Base-by-base conservation (phyloP, 1,139 yeast species). In the Scheffersomyces titani region DNA sequence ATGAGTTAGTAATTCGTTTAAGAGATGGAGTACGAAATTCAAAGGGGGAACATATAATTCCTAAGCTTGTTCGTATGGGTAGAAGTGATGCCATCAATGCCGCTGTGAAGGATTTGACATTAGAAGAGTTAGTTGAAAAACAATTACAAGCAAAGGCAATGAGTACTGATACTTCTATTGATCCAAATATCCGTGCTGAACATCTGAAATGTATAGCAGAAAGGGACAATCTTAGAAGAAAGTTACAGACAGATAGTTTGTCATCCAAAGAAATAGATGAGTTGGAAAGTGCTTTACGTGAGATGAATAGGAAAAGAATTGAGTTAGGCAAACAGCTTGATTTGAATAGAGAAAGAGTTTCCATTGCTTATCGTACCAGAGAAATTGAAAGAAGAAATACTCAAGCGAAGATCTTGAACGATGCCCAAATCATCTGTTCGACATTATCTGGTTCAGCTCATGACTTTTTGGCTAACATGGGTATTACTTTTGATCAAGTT, bases 371-470 rank as follows among this genome's bases (percentile, higher is more conserved):
- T 59, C 84, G 98, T 66, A 87, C 87, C 52, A 80, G 90, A 61
- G 98, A 94, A 64, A 83, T 90, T 54, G 93, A 90, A 63, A 83
- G 89, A 68, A 80, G 96, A 58, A 86, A 87, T 59, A 75, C 87
- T 3, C 98, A 92, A 68, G 88, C 87, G 11, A 84, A 85, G 58
- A 84, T 93, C 49, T 75, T 94, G 58, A 82, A 82, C 45, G 84
- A 83, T n/a, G 93, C 98, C 11, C 93, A 92, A 61, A 86, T 96
- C 49, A 90, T 96, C 47, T 96, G 99, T 68, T 82, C 98, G 0
- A 96, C 99, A 0, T 77, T 96, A 49, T 92, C 98, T 0, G 99
- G 98, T 20, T 87, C 98, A 3, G 98, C 99, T 0, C 97, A 92
- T 74, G 96, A 90, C 60, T 86, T 92, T 58, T 78, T 96, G 54